Percentiles rank a stretch among this genome's conserved stretches.
Evolutionary conservation across 2,329 filamentous ascomycete species (phyloP).

Genomic region (Tolypocladium nubicola): DNA sequence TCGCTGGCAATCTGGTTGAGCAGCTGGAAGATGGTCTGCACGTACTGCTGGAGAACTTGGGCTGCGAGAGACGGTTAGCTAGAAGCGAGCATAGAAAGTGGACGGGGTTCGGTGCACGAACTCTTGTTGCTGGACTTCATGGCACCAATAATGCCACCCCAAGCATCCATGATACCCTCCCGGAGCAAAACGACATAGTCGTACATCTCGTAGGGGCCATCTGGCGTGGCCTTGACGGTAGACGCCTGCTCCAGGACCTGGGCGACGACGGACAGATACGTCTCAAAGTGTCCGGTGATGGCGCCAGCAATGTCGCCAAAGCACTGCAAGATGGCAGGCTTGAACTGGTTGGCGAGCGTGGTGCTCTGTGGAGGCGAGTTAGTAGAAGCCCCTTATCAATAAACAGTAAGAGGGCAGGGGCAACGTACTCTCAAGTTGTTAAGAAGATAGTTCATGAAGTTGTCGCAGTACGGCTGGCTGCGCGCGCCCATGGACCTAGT

Average conservation of each 20-base stretch:
- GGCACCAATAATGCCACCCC: slow-evolving; percentile 91
- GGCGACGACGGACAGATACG: slow-evolving; percentile 83
- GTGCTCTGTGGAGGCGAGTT: slow-evolving; percentile 47
- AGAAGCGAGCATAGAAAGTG: too few relatives aligned
- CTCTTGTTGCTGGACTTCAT: slow-evolving; percentile 78
- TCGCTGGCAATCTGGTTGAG: slow-evolving; percentile 73
- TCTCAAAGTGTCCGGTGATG: slow-evolving; percentile 85
- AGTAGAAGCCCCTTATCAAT: neutral
- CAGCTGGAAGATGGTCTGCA: slow-evolving; percentile 79
- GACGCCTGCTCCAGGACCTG: slow-evolving; percentile 91
- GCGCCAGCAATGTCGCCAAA: slow-evolving; percentile 97
- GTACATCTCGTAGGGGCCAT: slow-evolving; percentile 87
- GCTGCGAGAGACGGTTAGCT: slow-evolving; percentile 31
- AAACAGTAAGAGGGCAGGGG: neutral
- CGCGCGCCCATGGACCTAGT: slow-evolving; percentile 82
- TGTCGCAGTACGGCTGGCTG: slow-evolving; percentile 90
- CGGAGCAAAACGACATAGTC: slow-evolving; percentile 92
- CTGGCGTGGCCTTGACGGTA: slow-evolving; percentile 64
- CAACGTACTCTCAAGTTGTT: slow-evolving; percentile 70
- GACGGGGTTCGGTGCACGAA: slow-evolving; percentile 27
- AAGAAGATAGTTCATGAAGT: slow-evolving; percentile 96
- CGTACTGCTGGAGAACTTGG: slow-evolving; percentile 61
- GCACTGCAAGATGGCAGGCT: slow-evolving; percentile 94
- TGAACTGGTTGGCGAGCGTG: slow-evolving; percentile 88
- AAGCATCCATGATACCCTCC: slow-evolving; percentile 98